phyloP scores from a whole-genome alignment of 352 stramenopile species.

The Phytopythium vexans region DNA sequence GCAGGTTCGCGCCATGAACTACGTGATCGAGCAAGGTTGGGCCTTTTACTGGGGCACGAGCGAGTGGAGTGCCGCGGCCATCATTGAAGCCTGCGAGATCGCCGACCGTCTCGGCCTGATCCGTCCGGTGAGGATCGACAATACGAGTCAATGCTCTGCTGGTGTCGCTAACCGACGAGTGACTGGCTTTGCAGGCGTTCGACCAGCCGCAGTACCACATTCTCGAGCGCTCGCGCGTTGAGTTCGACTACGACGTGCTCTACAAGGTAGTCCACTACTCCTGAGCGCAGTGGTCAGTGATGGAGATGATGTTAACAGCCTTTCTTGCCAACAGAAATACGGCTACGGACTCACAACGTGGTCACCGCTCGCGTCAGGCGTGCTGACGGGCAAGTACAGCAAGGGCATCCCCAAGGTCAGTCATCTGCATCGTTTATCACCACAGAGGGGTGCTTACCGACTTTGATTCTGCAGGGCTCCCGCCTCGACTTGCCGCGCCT shows the following conservation, averaged over 20 bases:
- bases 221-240: constrained; percentile 53
- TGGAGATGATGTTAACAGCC: constrained; percentile 7
- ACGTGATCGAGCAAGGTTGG: constrained; percentile 37
- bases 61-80: constrained; percentile 46
- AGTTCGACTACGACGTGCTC: constrained; percentile 57
- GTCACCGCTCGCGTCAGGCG: constrained; percentile 55
- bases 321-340: constrained; percentile 37
- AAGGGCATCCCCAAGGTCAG: constrained; percentile 32
- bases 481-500: constrained; percentile 37
- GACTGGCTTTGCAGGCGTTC: constrained; percentile 14
- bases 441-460: constrained; percentile 2
- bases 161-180: neutral
- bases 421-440: neutral
- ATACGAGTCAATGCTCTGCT: neutral
- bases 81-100: constrained; percentile 47
- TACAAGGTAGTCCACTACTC: constrained; percentile 27
- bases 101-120: constrained; percentile 37
- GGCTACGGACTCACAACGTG: constrained; percentile 67
- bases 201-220: constrained; percentile 76
- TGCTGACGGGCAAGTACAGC: constrained; percentile 77
- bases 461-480: constrained; percentile 30
- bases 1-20: constrained; percentile 57
- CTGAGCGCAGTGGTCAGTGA: too few relatives aligned
- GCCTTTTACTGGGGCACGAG: constrained; percentile 51
- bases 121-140: constrained; percentile 9